A percentile compares a stretch with the other conserved stretches of the same genome.
Evolutionary conservation across 192 early-diverging fungal genomes (phyloP).

Genomic region (Linnemannia zychae): DNA sequence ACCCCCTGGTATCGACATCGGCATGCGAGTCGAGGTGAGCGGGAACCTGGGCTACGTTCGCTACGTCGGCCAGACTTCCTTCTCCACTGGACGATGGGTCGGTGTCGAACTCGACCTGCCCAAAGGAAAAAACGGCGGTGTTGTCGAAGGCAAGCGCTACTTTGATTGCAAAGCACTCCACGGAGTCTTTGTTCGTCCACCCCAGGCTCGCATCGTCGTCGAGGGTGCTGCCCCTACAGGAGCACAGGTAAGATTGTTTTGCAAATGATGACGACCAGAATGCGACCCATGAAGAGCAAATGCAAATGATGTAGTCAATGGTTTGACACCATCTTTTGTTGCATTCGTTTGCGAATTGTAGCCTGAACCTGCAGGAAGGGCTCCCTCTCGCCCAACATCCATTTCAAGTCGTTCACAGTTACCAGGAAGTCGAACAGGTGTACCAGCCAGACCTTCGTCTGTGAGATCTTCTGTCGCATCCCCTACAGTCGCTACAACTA

Average conservation of each 20-base stretch:
- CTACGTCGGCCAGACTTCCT: constrained; percentile 86
- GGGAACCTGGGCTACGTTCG: constrained; percentile 68
- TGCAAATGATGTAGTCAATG: not conserved
- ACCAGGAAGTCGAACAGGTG: constrained; percentile 5
- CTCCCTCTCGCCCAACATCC: constrained; percentile 22
- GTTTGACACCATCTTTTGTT: constrained; percentile 7
- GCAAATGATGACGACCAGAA: not conserved
- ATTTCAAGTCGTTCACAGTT: not conserved
- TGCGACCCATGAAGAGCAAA: not conserved
- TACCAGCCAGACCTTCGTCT: constrained; percentile 13
- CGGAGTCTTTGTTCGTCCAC: constrained; percentile 84
- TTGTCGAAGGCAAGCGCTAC: constrained; percentile 81
- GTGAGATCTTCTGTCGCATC: not conserved
- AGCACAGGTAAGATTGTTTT: constrained; percentile 23
- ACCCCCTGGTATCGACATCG: constrained; percentile 30
- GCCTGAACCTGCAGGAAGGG: constrained; percentile 11
- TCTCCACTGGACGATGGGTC: constrained; percentile 89
- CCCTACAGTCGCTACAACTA: constrained; percentile 2
- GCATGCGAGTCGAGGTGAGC: constrained; percentile 44
- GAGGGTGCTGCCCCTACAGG: not conserved
- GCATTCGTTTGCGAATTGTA: not conserved
- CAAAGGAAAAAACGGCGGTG: constrained; percentile 84
- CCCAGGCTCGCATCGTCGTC: constrained; percentile 63
- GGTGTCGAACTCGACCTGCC: constrained; percentile 89
- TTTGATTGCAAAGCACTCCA: constrained; percentile 81